Evolutionary conservation across 306 rosid genomes (phyloP).

Genomic region (Quercus dentata): DNA sequence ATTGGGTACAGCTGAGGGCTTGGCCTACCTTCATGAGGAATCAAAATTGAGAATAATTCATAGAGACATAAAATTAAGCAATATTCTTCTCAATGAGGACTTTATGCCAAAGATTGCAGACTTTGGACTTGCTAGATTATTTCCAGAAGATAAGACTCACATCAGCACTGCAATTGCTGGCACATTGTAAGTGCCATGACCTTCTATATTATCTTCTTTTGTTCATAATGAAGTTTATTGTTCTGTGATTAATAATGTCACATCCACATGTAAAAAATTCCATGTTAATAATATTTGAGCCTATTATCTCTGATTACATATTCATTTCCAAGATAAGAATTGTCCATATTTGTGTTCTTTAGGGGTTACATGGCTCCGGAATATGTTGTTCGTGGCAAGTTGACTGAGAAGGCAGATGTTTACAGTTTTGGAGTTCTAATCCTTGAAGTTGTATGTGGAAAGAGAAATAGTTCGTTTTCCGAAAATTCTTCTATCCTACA

Average conservation of each 20-base stretch:
- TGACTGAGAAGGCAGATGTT: conserved; percentile 71
- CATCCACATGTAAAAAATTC: too few species aligned
- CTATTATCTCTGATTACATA: not conserved
- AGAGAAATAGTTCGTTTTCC: conserved; percentile 32
- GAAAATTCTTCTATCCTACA: conserved; percentile 29
- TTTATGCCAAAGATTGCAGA: conserved; percentile 63
- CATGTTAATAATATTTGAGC: not conserved
- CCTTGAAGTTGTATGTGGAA: conserved; percentile 59
- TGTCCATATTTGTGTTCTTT: not conserved
- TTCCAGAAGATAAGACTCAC: conserved; percentile 43
- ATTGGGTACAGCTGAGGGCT: conserved; percentile 57
- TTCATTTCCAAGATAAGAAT: not conserved
- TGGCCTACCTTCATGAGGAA: conserved; percentile 70
- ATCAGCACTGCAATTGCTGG: conserved; percentile 45
- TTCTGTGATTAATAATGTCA: not conserved
- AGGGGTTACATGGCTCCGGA: conserved; percentile 93
- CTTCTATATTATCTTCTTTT: not conserved
- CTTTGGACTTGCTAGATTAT: conserved; percentile 74
- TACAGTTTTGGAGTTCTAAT: conserved; percentile 71
- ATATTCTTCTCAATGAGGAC: conserved; percentile 48
- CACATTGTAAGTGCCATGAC: conserved; percentile 22
- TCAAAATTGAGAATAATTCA: conserved; percentile 59
- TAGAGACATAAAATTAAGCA: conserved; percentile 64
- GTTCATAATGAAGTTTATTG: not conserved
- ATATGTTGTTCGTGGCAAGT: conserved; percentile 52